Evolutionary conservation across 1,284 basidiomycete species (phyloP).

Genomic region (Xanthoconium separans): DNA sequence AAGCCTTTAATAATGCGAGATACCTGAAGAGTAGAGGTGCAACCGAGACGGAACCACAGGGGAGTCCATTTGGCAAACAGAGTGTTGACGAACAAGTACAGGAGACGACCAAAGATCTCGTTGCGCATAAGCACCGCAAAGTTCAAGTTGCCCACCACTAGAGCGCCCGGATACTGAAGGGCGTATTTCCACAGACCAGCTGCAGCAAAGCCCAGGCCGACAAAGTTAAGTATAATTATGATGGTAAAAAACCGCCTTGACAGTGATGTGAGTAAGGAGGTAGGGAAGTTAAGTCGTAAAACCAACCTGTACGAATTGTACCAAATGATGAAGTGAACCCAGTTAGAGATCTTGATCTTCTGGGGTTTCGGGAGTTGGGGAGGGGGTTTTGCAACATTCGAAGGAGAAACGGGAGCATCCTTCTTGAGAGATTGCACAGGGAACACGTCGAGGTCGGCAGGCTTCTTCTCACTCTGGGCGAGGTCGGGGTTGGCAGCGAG

Average conservation of each 20-base stretch:
- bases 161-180: slow-evolving; percentile 54
- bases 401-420: slow-evolving; percentile 33
- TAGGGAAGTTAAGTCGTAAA: not conserved
- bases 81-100: slow-evolving; percentile 52
- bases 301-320: slow-evolving; percentile 66
- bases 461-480: slow-evolving; percentile 38
- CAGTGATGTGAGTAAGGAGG: not conserved
- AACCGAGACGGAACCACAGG: slow-evolving; percentile 64
- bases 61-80: slow-evolving; percentile 72
- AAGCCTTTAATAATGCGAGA: not conserved
- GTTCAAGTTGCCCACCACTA: slow-evolving; percentile 56
- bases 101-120: slow-evolving; percentile 53
- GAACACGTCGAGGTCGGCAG: slow-evolving; percentile 30
- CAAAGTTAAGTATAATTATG: slow-evolving; percentile 56
- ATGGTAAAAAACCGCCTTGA: slow-evolving; percentile 66
- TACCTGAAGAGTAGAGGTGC: slow-evolving; percentile 69
- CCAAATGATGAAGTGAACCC: slow-evolving; percentile 60
- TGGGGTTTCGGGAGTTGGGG: slow-evolving; percentile 27
- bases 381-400: slow-evolving; percentile 26
- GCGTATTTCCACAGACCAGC: slow-evolving; percentile 68
- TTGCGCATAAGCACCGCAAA: slow-evolving; percentile 56
- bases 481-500: slow-evolving; percentile 20
- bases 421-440: slow-evolving; percentile 40
- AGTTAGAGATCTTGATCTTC: slow-evolving; percentile 52
- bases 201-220: slow-evolving; percentile 58